Conservation (phyloP, 306 rosid genomes). For the Cucurbita pepo region DNA sequence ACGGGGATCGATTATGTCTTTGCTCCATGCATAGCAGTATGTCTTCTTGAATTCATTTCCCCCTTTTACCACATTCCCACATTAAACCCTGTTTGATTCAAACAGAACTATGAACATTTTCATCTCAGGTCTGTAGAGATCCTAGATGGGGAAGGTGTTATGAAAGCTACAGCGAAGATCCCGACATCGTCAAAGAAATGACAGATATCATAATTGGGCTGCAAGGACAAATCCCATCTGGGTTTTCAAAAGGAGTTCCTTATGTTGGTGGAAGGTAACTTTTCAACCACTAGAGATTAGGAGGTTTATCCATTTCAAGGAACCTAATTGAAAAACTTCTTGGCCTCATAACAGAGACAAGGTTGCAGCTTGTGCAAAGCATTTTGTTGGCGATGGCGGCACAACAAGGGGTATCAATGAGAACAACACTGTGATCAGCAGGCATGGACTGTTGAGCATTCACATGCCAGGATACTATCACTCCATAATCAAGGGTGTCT, state of each 20-base stretch:
- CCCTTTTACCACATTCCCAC: background rate
- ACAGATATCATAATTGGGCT: conserved; percentile 3
- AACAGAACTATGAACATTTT: background rate
- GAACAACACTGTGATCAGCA: background rate
- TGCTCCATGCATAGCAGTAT: conserved; percentile 9
- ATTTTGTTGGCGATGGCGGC: background rate
- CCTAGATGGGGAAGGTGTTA: conserved; percentile 11
- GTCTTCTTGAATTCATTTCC: background rate
- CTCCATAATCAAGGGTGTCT: conserved; percentile 2
- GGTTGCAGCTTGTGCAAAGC: conserved; percentile 10
- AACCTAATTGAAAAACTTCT: background rate
- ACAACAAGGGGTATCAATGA: conserved; percentile 1
- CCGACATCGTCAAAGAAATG: background rate
- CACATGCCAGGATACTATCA: conserved; percentile 8
- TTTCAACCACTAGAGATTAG: background rate
- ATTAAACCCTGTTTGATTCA: background rate
- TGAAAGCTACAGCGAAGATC: conserved; percentile 7
- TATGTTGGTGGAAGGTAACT: conserved; percentile 2
- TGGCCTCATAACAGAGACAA: background rate
- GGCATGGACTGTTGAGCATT: background rate
- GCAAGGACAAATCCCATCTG: conserved; percentile 3
- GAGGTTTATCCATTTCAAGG: background rate
- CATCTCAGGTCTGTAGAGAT: conserved; percentile 7
- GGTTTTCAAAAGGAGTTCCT: background rate
- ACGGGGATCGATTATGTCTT: conserved; percentile 9